Percentiles rank a stretch among this genome's conserved stretches.
These are phyloP conservation scores for Cystobasidium tubakii DNA, from an alignment of 768 basidiomycete species.

Conservation along the genomic window DNA sequence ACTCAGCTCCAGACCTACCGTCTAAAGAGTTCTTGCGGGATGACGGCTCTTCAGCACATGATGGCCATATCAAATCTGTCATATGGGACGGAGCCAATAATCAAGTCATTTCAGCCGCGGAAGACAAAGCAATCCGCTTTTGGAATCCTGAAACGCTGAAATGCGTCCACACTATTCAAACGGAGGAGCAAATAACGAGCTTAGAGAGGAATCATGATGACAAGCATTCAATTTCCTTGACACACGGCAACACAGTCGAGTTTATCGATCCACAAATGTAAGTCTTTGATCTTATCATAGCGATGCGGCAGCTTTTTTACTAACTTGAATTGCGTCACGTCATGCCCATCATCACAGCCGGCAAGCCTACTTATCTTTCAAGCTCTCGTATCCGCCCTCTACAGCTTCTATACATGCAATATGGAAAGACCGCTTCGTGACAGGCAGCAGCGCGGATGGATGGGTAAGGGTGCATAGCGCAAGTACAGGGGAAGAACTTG, in stretches of 20 bases:
- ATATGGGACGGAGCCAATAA: slow-evolving; percentile 73
- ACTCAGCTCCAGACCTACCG: background rate
- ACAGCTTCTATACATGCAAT: slow-evolving; percentile 92
- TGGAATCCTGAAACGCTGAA: slow-evolving; percentile 40
- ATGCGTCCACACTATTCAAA: background rate
- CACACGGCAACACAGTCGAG: slow-evolving; percentile 83
- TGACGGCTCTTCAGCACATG: slow-evolving; percentile 62
- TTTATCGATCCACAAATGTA: slow-evolving; percentile 63
- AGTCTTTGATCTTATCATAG: slow-evolving; percentile 28
- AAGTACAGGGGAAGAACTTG: slow-evolving; percentile 73
- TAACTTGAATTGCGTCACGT: no score
- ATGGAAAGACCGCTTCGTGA: slow-evolving; percentile 80
- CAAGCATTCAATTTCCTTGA: slow-evolving; percentile 57
- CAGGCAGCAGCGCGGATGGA: slow-evolving; percentile 79
- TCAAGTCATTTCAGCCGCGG: slow-evolving; percentile 73
- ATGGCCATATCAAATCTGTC: slow-evolving; percentile 84
- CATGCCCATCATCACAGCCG: no score
- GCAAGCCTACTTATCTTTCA: slow-evolving; percentile 51
- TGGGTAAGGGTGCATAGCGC: slow-evolving; percentile 94
- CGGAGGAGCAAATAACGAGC: background rate
- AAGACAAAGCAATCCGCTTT: slow-evolving; percentile 85
- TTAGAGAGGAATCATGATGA: slow-evolving; percentile 5
- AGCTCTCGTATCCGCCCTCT: slow-evolving; percentile 77
- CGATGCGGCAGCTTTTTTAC: no score
- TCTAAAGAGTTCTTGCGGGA: slow-evolving; percentile 52